phyloP scores from a whole-genome alignment of 78 protist species.

The Blattamonas nauphoetae region DNA sequence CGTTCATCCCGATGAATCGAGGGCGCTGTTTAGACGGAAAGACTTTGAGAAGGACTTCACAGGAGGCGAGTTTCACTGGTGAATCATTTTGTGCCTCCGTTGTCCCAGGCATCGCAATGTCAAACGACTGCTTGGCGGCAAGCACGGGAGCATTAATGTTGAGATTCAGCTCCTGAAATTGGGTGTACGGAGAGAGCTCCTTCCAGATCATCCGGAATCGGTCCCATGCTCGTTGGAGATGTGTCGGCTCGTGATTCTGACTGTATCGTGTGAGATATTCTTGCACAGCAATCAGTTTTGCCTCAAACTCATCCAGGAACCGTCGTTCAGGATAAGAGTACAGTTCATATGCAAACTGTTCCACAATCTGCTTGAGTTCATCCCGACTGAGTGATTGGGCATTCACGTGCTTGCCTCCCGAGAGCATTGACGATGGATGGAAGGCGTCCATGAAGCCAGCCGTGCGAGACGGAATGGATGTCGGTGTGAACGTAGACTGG shows the following conservation, averaged over 20 bases:
- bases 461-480: neutral
- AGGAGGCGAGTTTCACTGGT: conserved; percentile 66
- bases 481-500: neutral
- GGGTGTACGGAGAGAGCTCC: neutral
- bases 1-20: conserved; percentile 64
- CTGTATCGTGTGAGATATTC: no score
- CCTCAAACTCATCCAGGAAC: neutral
- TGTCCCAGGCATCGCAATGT: conserved; percentile 91
- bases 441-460: neutral
- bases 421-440: neutral
- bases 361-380: neutral
- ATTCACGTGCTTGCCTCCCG: neutral
- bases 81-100: conserved; percentile 34
- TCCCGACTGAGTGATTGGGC: neutral
- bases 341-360: neutral
- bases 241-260: neutral
- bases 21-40: conserved; percentile 96
- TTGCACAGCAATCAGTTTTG: neutral
- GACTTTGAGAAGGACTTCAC: conserved; percentile 64
- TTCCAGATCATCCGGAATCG: neutral
- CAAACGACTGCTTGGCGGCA: conserved; percentile 54
- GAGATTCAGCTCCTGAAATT: neutral
- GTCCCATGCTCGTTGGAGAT: neutral
- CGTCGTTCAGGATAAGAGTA: neutral
- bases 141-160: conserved; percentile 15